Evolutionary conservation across 768 basidiomycete genomes (phyloP).

Genomic region (Hydnomerulius pinastri): DNA sequence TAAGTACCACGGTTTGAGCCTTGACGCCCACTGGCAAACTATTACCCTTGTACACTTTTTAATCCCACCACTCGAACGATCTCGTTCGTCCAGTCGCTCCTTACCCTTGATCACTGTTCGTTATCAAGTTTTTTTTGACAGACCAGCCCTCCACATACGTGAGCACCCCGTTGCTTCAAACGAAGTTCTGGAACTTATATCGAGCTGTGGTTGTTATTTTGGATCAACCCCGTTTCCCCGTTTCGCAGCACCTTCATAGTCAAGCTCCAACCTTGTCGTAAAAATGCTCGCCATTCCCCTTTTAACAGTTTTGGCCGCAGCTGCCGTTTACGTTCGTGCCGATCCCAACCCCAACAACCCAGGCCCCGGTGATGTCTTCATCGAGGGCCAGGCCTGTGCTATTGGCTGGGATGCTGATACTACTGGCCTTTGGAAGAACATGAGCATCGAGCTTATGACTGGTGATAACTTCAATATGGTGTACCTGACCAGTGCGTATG

Average conservation of each 20-base stretch:
- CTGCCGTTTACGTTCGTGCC: slow-evolving; percentile 45
- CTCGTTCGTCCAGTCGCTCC: slow-evolving; percentile 9
- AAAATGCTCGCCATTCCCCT: slow-evolving; percentile 21
- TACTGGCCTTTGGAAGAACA: slow-evolving; percentile 64
- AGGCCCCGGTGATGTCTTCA: slow-evolving; percentile 57
- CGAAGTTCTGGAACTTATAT: not conserved
- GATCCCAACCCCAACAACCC: slow-evolving; percentile 62
- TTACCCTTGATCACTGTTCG: slow-evolving; percentile 7
- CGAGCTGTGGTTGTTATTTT: not conserved
- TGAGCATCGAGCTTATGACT: slow-evolving; percentile 80
- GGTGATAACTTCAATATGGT: slow-evolving; percentile 73
- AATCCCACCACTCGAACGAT: too few relatives aligned
- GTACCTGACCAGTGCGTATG: slow-evolving; percentile 64
- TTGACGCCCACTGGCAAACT: too few relatives aligned
- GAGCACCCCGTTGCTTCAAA: not conserved
- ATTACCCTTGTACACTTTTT: too few relatives aligned
- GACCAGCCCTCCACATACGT: too few relatives aligned
- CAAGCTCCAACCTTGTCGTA: slow-evolving; percentile 2
- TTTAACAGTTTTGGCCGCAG: slow-evolving; percentile 24
- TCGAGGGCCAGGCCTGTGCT: slow-evolving; percentile 55
- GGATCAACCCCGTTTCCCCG: not conserved
- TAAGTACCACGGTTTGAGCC: too few relatives aligned
- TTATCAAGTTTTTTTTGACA: too few relatives aligned
- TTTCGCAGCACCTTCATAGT: not conserved
- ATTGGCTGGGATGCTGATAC: slow-evolving; percentile 62